A percentile compares a stretch with the other conserved stretches of the same genome.
These are phyloP conservation scores for Ceratobasidium sp. DNA, from an alignment of 1,284 basidiomycete genomes.

Conservation along the genomic window DNA sequence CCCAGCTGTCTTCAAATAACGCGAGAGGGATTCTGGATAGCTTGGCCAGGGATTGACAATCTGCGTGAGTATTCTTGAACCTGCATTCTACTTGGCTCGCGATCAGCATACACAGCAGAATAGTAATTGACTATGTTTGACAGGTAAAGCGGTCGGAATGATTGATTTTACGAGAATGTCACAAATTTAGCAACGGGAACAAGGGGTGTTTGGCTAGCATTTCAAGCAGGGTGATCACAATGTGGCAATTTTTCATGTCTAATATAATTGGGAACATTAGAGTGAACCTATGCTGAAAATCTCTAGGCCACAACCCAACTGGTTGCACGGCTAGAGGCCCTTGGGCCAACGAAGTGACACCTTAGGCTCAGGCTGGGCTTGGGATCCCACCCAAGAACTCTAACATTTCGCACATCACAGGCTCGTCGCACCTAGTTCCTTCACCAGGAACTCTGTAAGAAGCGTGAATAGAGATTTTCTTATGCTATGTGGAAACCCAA, in stretches of 20 bases:
- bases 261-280: too few relatives aligned
- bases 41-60: conserved; percentile 5
- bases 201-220: too few relatives aligned
- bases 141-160: conserved; percentile 17
- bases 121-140: neutral
- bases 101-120: neutral
- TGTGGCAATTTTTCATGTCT: too few relatives aligned
- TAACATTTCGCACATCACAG: neutral
- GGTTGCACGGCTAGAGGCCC: too few relatives aligned
- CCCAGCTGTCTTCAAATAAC: conserved; percentile 30
- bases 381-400: too few relatives aligned
- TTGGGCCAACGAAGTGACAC: too few relatives aligned
- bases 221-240: too few relatives aligned
- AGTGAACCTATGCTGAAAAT: too few relatives aligned
- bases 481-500: conserved; percentile 23
- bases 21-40: conserved; percentile 25
- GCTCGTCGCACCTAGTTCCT: conserved; percentile 7
- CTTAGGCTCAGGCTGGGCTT: too few relatives aligned
- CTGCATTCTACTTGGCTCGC: neutral
- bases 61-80: conserved; percentile 3
- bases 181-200: too few relatives aligned
- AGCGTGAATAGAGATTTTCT: neutral
- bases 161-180: conserved; percentile 26
- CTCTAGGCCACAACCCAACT: neutral
- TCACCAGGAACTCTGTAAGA: conserved; percentile 20